phyloP scores from a whole-genome alignment of 1,139 yeast species.

The Candida albicans region DNA sequence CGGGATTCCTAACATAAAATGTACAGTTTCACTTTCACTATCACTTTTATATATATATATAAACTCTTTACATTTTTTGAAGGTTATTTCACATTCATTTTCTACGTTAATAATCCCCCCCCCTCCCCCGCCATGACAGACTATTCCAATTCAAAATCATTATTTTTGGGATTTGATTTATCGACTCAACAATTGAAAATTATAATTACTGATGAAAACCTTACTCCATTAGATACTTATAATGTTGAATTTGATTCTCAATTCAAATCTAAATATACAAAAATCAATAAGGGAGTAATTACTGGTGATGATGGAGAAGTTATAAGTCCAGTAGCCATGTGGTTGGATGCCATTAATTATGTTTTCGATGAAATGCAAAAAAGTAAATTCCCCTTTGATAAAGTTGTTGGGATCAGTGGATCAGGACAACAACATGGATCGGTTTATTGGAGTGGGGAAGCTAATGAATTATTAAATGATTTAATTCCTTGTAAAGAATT shows the following conservation, averaged over 20 bases:
- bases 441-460: constrained; percentile 67
- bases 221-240: constrained; percentile 56
- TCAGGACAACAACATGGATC: constrained; percentile 95
- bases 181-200: constrained; percentile 90
- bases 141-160: constrained; percentile 20
- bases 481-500: constrained; percentile 31
- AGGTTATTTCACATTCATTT: too few species aligned
- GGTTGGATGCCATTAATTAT: constrained; percentile 81
- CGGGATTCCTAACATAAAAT: too few species aligned
- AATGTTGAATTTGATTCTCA: constrained; percentile 73
- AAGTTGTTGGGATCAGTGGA: constrained; percentile 74
- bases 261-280: constrained; percentile 49
- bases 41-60: too few species aligned
- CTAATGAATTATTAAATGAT: constrained; percentile 36
- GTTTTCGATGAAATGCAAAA: constrained; percentile 55
- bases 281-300: constrained; percentile 71
- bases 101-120: too few species aligned
- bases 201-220: constrained; percentile 56
- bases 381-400: constrained; percentile 55
- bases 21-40: too few species aligned
- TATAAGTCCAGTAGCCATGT: constrained; percentile 82
- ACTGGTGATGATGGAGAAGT: constrained; percentile 52
- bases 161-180: constrained; percentile 75
- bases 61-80: too few species aligned
- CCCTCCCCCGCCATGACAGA: constrained; percentile 1